A percentile compares a stretch with the other conserved stretches of the same genome.
Evolutionary conservation across 805 yeast genomes (phyloP).

Genomic region (Candida yuanshanica): DNA sequence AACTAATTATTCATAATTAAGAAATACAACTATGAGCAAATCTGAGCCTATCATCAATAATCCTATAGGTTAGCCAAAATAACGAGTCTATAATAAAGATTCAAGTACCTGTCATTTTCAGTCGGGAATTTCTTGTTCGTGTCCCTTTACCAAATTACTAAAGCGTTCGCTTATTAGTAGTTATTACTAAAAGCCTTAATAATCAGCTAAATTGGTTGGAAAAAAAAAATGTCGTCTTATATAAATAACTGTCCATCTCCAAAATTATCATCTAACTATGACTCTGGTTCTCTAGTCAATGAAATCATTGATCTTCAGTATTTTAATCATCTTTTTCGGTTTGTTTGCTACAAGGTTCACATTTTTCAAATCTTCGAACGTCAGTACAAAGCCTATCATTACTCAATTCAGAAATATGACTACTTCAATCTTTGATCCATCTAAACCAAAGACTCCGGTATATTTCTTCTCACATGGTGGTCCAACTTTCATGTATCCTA

Average conservation of each 20-base stretch:
- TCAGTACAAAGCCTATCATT: neutral
- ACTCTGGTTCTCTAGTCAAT: neutral
- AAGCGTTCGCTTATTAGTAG: too few species aligned
- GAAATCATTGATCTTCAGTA: neutral
- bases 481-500: constrained; percentile 64
- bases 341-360: constrained; percentile 14
- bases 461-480: constrained; percentile 81
- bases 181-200: too few species aligned
- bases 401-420: neutral
- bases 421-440: constrained; percentile 10
- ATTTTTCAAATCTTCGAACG: constrained; percentile 1
- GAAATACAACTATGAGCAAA: too few species aligned
- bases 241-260: neutral
- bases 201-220: too few species aligned
- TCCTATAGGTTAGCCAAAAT: too few species aligned
- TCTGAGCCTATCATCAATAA: too few species aligned
- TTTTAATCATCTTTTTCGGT: constrained; percentile 10
- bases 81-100: too few species aligned
- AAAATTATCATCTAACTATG: neutral
- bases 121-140: too few species aligned
- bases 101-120: too few species aligned
- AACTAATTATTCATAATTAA: too few species aligned
- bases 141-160: too few species aligned
- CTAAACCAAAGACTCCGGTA: constrained; percentile 39
- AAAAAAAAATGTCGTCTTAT: neutral